These are phyloP conservation scores for Pseudogymnoascus sp. DNA, from an alignment of 2,329 filamentous ascomycete species.

Conservation along the genomic window DNA sequence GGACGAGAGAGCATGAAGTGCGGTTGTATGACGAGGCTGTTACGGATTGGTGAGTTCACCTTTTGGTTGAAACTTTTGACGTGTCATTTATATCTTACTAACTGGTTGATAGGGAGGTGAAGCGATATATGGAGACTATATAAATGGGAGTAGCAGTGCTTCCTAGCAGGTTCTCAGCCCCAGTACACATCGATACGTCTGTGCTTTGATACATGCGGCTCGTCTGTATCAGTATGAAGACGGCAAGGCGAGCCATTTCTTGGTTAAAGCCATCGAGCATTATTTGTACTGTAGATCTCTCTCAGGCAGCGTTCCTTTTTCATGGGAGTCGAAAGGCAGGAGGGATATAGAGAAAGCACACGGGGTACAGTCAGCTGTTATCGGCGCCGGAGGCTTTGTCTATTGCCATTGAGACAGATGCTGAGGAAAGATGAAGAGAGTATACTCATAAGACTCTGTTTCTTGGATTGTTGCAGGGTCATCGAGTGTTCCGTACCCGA, in stretches of 20 bases:
- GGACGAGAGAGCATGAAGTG: slow-evolving; percentile 86
- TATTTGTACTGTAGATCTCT: background rate
- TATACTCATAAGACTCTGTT: background rate
- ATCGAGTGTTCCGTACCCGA: background rate
- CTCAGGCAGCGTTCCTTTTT: background rate
- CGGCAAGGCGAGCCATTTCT: background rate
- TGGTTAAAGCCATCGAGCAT: background rate
- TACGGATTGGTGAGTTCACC: slow-evolving; percentile 74
- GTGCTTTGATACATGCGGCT: background rate
- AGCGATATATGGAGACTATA: slow-evolving; percentile 1
- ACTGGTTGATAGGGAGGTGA: background rate
- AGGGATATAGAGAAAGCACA: background rate
- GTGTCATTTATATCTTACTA: background rate
- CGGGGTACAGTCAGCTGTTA: background rate
- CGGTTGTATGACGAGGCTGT: slow-evolving; percentile 91
- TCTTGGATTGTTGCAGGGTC: background rate
- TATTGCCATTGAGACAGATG: background rate
- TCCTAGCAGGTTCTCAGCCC: background rate
- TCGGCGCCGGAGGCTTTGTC: background rate
- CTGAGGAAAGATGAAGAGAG: background rate
- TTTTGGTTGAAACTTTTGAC: background rate
- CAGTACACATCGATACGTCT: background rate
- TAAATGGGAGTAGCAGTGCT: background rate
- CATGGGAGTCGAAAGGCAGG: background rate
- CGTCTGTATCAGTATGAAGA: background rate